phyloP scores from a whole-genome alignment of 78 protist genomes.

The Dictyostelium capitatum region DNA sequence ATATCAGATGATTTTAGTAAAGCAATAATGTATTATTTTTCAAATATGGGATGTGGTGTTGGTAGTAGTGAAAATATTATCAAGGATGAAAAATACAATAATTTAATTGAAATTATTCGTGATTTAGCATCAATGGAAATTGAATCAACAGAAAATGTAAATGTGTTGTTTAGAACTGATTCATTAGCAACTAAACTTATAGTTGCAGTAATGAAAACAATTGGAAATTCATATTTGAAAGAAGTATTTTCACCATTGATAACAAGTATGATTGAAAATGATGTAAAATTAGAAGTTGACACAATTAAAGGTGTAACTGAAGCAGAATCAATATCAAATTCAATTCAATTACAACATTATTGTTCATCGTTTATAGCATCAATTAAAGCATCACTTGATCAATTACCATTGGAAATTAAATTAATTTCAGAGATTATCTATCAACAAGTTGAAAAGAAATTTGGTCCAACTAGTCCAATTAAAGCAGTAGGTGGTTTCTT shows the following conservation, averaged over 20 bases:
- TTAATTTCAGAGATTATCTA: background rate
- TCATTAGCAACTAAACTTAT: constrained; percentile 28
- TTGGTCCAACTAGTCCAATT: background rate
- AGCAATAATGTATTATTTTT: constrained; percentile 4
- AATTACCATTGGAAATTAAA: constrained; percentile 10
- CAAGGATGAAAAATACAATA: too few species aligned
- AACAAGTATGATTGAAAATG: background rate
- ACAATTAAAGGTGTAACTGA: constrained; percentile 29
- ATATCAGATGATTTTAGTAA: constrained; percentile 38
- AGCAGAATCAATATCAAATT: background rate
- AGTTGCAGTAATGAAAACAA: background rate
- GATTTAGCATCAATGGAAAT: constrained; percentile 31
- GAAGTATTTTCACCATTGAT: background rate
- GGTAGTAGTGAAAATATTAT: too few species aligned
- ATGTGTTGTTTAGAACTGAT: constrained; percentile 35
- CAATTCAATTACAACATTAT: background rate
- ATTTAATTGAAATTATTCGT: background rate
- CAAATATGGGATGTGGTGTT: background rate
- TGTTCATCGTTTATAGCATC: background rate
- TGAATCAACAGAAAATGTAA: constrained; percentile 4
- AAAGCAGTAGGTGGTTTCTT: constrained; percentile 39
- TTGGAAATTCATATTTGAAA: constrained; percentile 14
- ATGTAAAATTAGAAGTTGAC: constrained; percentile 23
- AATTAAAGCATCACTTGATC: background rate
- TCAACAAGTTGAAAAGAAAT: background rate